Percentiles rank a stretch among this genome's conserved stretches.
Conservation (phyloP, 2,329 filamentous ascomycete genomes). For the Gremmenia infestans region DNA sequence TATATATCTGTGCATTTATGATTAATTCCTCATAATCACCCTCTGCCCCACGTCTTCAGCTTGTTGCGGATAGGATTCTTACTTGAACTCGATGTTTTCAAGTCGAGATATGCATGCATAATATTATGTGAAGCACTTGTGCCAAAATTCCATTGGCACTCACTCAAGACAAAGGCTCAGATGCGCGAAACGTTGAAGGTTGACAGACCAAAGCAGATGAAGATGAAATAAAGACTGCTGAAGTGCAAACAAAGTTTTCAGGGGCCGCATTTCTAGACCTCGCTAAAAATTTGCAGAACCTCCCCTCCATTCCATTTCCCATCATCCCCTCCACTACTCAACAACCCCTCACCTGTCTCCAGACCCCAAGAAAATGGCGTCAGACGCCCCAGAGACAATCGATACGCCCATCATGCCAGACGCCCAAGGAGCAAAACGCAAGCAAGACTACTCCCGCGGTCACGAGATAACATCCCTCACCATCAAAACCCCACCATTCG, state of each 20-base stretch:
- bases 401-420: neutral
- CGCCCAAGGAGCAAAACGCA: constrained; percentile 1
- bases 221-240: neutral
- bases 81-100: too few species aligned
- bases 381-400: neutral
- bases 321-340: neutral
- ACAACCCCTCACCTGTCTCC: neutral
- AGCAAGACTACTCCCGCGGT: constrained; percentile 15
- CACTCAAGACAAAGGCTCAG: neutral
- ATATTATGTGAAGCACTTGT: too few species aligned
- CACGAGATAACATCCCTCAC: constrained; percentile 48
- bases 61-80: too few species aligned
- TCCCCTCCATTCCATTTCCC: neutral
- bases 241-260: neutral
- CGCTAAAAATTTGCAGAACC: neutral
- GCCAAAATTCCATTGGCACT: too few species aligned
- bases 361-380: neutral
- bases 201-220: neutral
- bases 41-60: too few species aligned
- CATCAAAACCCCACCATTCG: constrained; percentile 46
- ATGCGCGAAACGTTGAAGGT: neutral
- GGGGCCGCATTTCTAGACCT: neutral
- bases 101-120: too few species aligned
- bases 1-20: too few species aligned
- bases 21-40: too few species aligned